phyloP scores from a whole-genome alignment of 1,284 basidiomycete species.

The Boletus mariae region DNA sequence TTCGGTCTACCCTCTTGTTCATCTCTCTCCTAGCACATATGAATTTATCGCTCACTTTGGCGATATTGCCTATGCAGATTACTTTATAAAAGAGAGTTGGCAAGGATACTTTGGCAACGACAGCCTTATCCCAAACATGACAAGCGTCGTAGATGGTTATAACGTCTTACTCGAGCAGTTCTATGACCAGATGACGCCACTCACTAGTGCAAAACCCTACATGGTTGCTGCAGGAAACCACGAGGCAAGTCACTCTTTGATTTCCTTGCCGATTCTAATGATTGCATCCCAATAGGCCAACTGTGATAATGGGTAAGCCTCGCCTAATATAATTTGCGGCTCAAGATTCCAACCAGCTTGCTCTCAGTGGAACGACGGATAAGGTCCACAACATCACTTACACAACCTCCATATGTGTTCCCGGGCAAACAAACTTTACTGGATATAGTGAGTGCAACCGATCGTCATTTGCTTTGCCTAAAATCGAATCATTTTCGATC shows the following conservation, averaged over 20 bases:
- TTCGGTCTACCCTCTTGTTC: neutral
- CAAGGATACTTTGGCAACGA: slow-evolving; percentile 29
- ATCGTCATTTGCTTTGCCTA: neutral
- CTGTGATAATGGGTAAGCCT: slow-evolving; percentile 27
- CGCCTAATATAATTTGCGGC: neutral
- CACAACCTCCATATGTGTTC: slow-evolving; percentile 25
- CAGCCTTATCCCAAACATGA: slow-evolving; percentile 27
- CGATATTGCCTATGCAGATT: slow-evolving; percentile 29
- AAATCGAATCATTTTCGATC: neutral
- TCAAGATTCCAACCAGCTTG: neutral
- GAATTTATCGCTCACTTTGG: slow-evolving; percentile 27
- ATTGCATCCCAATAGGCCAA: slow-evolving; percentile 16
- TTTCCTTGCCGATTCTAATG: neutral
- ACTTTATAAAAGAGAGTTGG: slow-evolving; percentile 31
- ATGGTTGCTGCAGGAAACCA: slow-evolving; percentile 30
- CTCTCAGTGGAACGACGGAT: slow-evolving; percentile 22
- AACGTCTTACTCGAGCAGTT: slow-evolving; percentile 25
- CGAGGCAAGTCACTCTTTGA: slow-evolving; percentile 12
- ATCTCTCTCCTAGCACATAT: slow-evolving; percentile 16
- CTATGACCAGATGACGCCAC: slow-evolving; percentile 26
- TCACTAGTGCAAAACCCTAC: slow-evolving; percentile 25
- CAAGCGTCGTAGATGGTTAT: slow-evolving; percentile 26
- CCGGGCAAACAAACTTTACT: slow-evolving; percentile 29
- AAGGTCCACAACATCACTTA: slow-evolving; percentile 26
- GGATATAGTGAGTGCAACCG: slow-evolving; percentile 23